A percentile compares a stretch with the other conserved stretches of the same genome.
phyloP scores from a whole-genome alignment of 192 early-diverging fungal genomes.

The Dissophora globulifera region DNA sequence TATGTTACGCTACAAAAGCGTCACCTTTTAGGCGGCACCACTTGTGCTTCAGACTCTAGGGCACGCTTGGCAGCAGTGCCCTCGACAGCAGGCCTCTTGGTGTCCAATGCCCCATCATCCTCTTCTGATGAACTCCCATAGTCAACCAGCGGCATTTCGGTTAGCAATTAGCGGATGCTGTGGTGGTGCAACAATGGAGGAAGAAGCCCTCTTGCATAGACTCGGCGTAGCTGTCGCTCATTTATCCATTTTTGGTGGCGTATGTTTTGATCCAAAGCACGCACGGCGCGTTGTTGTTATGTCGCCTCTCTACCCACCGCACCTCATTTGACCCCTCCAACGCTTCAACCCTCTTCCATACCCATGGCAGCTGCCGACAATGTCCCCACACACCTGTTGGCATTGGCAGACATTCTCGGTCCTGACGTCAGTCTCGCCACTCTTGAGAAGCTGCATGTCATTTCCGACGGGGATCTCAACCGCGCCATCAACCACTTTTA shows the following conservation, averaged over 20 bases:
- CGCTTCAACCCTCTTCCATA: background rate
- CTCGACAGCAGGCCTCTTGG: background rate
- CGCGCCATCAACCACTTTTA: constrained; percentile 56
- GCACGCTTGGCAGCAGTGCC: too few relatives aligned
- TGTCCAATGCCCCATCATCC: background rate
- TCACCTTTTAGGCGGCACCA: background rate
- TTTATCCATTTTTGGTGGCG: constrained; percentile 36
- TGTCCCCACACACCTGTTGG: constrained; percentile 34
- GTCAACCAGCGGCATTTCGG: constrained; percentile 38
- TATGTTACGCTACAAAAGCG: too few relatives aligned
- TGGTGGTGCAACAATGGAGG: background rate
- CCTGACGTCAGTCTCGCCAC: constrained; percentile 41
- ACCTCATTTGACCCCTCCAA: too few relatives aligned
- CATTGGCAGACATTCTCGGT: constrained; percentile 40
- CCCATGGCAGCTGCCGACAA: constrained; percentile 13
- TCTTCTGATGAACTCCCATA: constrained; percentile 46
- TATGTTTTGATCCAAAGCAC: constrained; percentile 4
- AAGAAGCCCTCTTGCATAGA: too few relatives aligned
- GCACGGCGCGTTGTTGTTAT: background rate
- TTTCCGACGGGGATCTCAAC: constrained; percentile 54
- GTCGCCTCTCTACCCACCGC: background rate
- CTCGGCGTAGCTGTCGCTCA: too few relatives aligned
- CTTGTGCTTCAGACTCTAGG: background rate
- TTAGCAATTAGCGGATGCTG: background rate
- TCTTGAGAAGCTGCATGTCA: constrained; percentile 45